Conservation (phyloP, 768 basidiomycete genomes). For the Leccinum boreale region DNA sequence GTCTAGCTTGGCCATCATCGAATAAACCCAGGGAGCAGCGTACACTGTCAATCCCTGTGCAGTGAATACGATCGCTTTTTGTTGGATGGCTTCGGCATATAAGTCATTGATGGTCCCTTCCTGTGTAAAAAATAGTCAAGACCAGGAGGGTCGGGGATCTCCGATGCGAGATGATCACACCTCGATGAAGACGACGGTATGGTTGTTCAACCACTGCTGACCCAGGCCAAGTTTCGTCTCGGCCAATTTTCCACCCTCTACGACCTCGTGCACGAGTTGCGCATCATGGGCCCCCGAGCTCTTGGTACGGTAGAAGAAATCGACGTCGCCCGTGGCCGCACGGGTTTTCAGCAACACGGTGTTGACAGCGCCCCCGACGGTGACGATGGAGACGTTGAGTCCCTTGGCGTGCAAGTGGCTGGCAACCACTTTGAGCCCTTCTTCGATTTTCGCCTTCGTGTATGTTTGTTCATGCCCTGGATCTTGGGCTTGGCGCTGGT, state of each 20-base stretch:
- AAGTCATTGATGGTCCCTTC: neutral
- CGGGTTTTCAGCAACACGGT: conserved; percentile 4
- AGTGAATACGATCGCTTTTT: conserved; percentile 2
- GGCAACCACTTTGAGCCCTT: conserved; percentile 4
- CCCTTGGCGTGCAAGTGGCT: neutral
- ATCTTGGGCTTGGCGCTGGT: neutral
- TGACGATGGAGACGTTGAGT: conserved; percentile 3
- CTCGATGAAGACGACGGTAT: conserved; percentile 6
- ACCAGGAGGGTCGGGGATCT: neutral
- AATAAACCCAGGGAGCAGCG: conserved; percentile 10
- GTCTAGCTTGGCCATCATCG: conserved; percentile 9
- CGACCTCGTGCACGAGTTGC: neutral
- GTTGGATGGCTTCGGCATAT: conserved; percentile 1
- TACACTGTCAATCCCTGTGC: conserved; percentile 11
- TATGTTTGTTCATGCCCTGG: conserved; percentile 2
- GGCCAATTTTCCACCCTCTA: neutral
- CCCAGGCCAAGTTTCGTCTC: neutral
- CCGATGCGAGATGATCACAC: neutral
- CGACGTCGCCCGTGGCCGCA: conserved; percentile 9
- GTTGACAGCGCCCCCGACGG: conserved; percentile 10
- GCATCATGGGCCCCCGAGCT: neutral
- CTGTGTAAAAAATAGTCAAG: neutral
- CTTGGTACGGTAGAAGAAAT: conserved; percentile 11
- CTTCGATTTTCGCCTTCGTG: conserved; percentile 2
- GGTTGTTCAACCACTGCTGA: conserved; percentile 9